Evolutionary conservation across 495 filamentous ascomycete genomes (phyloP), one percentile per base, ranked within the genome.

Genomic region (Trichoderma reesei): DNA sequence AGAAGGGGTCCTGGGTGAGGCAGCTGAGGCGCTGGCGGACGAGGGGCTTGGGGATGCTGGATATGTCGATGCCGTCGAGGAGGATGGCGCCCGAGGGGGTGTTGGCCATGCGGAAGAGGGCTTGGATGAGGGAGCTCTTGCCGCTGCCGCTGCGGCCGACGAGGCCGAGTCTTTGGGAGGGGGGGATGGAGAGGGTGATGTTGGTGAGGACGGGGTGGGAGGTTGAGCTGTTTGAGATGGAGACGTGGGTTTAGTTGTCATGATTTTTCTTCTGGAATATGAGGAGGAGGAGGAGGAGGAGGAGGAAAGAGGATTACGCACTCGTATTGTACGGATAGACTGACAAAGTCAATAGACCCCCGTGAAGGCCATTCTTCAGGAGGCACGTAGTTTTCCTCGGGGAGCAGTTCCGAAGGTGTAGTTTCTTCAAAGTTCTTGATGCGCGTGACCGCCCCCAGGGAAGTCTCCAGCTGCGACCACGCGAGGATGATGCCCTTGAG

Each of bases 341-440:
- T 44, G 41, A 64, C 62, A 16, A 90, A 78, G 18, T 80, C 73
- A 14, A 89, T 74, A 5, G 71, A 75, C 2, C 87, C 85, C 5
- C 41, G 65, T 2, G 51, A 18, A 2, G 78, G 77, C 77, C 77
- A 79, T 16, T 67, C 71, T n/a, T 69, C 80, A 71, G 65, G 82
- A 66, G 18, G 84, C 78, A 41, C 75, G 73, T 71, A 81, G 3
- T 66, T 67, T 2, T 73, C 73, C 54, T 72, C 65, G 1, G 61
- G 41, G 6, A 41, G 61, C 1, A 42, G 38, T 67, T 89, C 86
- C 0, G 75, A 72, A 1, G 75, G 67, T 14, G 83, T 80, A 31
- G 75, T 74, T 2, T 71, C 72, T 5, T 77, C 78, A 66, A 88
- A 86, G 4, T 73, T 72, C 65, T 81, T 85, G 63, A 90, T 76